Evolutionary conservation across 139 green algal species (phyloP), one percentile per base, ranked within the genome.

Genomic region (Pedinophyceae sp.): DNA sequence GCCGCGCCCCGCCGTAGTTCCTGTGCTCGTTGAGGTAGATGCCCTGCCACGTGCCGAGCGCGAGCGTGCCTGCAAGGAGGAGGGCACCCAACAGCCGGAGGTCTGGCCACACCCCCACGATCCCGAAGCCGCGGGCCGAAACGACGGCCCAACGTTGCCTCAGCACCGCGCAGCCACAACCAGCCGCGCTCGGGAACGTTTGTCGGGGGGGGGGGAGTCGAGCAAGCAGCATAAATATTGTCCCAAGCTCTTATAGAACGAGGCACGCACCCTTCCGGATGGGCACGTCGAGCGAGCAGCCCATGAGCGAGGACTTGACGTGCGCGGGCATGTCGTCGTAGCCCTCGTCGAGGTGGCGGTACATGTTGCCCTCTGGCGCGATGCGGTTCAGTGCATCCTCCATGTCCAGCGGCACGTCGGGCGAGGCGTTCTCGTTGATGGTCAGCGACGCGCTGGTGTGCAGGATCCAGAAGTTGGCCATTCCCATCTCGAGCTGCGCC

Each of bases 321-420:
- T 77, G 69, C 13, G 49, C 69, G 20, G 69, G 69, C 65, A 73
- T 73, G 58, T 77, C 69, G 45, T 77, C 69, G 22, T 50, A 40
- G 4, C 65, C 60, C 40, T 73, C 57, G 48, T 57, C 50, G 2
- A 49, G 55, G 54, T 66, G 59, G 10, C 34, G 34, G 34, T 43
- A 43, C 13, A 7, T 7, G 10, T 43, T 13, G 10, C 78, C 68
- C 57, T 92, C 82, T 15, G 82, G 82, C 0, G 57, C 81, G 5
- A 90, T 59, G 10, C 65, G 58, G 62, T 92, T 71, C 25, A 92
- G 54, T 0, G 74, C 55, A 34, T 91, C 82, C 51, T 80, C 59
- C 20, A 68, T 53, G 55, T 68, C 58, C n/a, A 16, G 6, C 16
- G 25, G 47, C 28, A 64, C 64, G 48, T 64, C 58, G 30, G 29